Evolutionary conservation across 371 early-diverging fungal species (phyloP), one percentile per base, ranked within the genome.

Genomic region (Actinomucor elegans): DNA sequence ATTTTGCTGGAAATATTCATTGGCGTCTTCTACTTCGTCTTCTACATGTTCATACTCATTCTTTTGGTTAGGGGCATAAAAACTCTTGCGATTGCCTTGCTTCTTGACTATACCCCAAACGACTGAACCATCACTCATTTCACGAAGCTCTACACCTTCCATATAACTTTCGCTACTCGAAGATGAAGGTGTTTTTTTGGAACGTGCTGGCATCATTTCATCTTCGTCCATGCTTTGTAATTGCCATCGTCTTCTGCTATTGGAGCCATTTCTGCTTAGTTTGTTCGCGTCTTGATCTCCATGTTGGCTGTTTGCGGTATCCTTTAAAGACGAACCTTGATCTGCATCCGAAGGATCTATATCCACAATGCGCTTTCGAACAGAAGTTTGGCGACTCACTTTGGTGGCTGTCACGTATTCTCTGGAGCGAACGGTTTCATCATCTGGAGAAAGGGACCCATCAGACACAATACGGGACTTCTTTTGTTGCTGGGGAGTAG

Each of bases 91-190:
- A 21, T 65, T 59, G 11, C 70, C 70, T 43, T 62, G 45, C n/a
- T 62, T 57, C 29, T 67, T 63, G 0, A 77, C 74, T 27, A 77
- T 53, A 17, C 72, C 77, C 71, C 73, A 77, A 8, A 66, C 52
- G 12, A 77, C 69, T 4, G 73, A 59, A 2, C 77, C 77, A 51
- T 77, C 77, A 38, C 73, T 73, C 71, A 73, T 73, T 45, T 77
- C 77, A 23, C 77, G 67, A 7, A 77, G 21, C 36, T 77, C 77
- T n/a, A 77, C 51, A 10, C 77, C 77, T 51, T 71, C 63, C 27
- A 71, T 24, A 26, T 55, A 48, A 17, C 9, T 29, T 2, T 33
- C 35, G 14, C 24, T 18, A 24, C 42, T 41, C n/a, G n/a, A n/a
- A 15, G 9, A 9, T 5, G 45, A 5, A 32, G 27, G 43, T 36